These are phyloP conservation scores for Saxophila tyrrhenica DNA, from an alignment of 495 filamentous ascomycete species.

Conservation along the genomic window DNA sequence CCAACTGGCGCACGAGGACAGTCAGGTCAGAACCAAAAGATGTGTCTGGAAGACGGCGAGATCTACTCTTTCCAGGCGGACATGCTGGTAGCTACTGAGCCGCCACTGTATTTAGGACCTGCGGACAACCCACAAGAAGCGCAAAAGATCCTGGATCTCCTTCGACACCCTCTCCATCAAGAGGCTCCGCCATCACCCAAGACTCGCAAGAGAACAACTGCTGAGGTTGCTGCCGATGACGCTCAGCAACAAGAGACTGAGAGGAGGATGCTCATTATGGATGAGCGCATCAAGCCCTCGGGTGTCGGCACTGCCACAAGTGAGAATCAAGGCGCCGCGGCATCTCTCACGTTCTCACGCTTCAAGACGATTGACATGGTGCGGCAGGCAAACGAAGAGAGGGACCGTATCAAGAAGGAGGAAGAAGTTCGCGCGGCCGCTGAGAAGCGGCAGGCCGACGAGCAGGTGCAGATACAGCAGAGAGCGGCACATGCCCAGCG, in stretches of 20 bases:
- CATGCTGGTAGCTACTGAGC: conserved; percentile 55
- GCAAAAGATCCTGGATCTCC: conserved; percentile 52
- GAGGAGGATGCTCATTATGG: conserved; percentile 83
- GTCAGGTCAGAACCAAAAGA: conserved; percentile 62
- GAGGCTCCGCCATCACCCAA: conserved; percentile 71
- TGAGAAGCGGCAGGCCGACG: conserved; percentile 40
- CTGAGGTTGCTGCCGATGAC: conserved; percentile 88
- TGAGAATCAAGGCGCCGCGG: conserved; percentile 57
- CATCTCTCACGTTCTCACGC: conserved; percentile 76
- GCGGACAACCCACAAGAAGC: conserved; percentile 55
- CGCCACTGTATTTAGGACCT: conserved; percentile 65
- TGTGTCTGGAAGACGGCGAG: conserved; percentile 60
- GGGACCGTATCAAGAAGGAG: conserved; percentile 46
- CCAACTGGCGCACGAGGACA: conserved; percentile 32
- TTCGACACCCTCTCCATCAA: conserved; percentile 65
- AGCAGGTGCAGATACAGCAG: conserved; percentile 12
- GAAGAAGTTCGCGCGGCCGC: conserved; percentile 43
- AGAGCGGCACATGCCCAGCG: neutral
- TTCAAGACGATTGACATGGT: conserved; percentile 88
- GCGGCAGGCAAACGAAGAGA: conserved; percentile 63
- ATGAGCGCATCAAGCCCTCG: conserved; percentile 64
- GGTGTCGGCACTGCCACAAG: conserved; percentile 59
- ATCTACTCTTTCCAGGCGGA: conserved; percentile 63
- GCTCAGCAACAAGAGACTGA: conserved; percentile 80
- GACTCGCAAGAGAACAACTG: conserved; percentile 81